Base-by-base conservation (phyloP, 1,284 basidiomycete species). In the Xerocomus cyaneibrunnescens region DNA sequence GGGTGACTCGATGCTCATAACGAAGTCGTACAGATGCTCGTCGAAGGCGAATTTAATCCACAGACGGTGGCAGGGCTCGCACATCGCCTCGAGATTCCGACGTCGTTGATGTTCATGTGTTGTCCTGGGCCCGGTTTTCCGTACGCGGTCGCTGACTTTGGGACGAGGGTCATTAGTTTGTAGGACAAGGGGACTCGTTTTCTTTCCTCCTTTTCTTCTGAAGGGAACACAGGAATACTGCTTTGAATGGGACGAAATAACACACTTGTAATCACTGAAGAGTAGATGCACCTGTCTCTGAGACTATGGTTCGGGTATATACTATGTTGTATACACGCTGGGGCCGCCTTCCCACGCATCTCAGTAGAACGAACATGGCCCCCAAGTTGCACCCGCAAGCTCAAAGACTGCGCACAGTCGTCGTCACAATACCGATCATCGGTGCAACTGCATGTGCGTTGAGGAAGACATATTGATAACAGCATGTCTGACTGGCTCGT, bases 401-500 rank as follows among this genome's bases (percentile, higher is more conserved):
- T 28, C 79, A 75, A 45, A 75, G 79, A 52, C 72, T 83, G 59
- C 78, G 81, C 17, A 78, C 73, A 21, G 77, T 87, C 55, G 81
- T 87, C 22, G 71, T 85, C 45, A 76, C 83, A 0, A 57, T 82
- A 5, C 85, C 85, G 7, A 76, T 87, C 38, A 80, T 85, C 31
- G 79, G 75, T 32, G 83, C 78, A n/a, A 81, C 78, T 10, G 78
- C 83, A 43, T 72, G 80, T 72, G 27, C 42, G 52, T 66, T 30
- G 31, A 7, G 8, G 35, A 45, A 9, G 17, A 16, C 9, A 3
- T 48, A 28, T 37, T 43, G 39, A 45, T 25, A 19, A 23, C 23
- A n/a, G 10, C 31, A 43, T 47, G 32, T 52, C 57, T 65, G n/a
- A 58, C 42, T n/a, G 23, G 34, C 23, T 38, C 38, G 9, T n/a